Conservation (phyloP, 2,329 filamentous ascomycete genomes). For the Colletotrichum sp. region DNA sequence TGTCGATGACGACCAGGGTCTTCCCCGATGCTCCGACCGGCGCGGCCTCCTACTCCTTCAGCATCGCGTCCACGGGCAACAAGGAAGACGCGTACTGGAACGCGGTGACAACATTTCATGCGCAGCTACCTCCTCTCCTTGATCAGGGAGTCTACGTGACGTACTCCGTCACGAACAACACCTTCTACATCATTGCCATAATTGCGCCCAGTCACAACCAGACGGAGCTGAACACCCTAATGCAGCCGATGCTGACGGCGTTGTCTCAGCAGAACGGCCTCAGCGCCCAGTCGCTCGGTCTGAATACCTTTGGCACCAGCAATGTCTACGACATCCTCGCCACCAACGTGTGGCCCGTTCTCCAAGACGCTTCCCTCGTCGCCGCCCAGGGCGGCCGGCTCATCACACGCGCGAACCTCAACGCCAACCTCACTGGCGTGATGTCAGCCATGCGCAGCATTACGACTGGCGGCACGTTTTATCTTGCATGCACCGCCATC, state of each 20-base stretch:
- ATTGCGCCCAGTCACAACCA: neutral
- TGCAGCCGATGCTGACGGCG: neutral
- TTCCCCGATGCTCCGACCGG: constrained; percentile 18
- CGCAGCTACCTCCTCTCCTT: neutral
- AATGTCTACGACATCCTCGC: neutral
- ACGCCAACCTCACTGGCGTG: neutral
- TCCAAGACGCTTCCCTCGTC: neutral
- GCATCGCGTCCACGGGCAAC: constrained; percentile 20
- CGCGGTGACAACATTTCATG: neutral
- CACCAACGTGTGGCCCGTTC: neutral
- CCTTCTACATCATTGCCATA: neutral
- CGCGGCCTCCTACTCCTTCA: constrained; percentile 25
- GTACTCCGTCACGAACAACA: neutral
- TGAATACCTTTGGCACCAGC: neutral
- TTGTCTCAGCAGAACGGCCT: neutral
- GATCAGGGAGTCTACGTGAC: neutral
- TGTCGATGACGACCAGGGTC: constrained; percentile 46
- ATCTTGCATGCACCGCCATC: constrained; percentile 20
- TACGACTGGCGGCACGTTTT: neutral
- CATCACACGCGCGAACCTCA: neutral
- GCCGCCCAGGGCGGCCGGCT: neutral
- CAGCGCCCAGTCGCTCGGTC: neutral
- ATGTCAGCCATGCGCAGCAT: neutral
- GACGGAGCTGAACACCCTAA: neutral
- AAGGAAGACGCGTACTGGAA: neutral